Evolutionary conservation across 1,284 basidiomycete species (phyloP).

Genomic region (Coniophora puteana): DNA sequence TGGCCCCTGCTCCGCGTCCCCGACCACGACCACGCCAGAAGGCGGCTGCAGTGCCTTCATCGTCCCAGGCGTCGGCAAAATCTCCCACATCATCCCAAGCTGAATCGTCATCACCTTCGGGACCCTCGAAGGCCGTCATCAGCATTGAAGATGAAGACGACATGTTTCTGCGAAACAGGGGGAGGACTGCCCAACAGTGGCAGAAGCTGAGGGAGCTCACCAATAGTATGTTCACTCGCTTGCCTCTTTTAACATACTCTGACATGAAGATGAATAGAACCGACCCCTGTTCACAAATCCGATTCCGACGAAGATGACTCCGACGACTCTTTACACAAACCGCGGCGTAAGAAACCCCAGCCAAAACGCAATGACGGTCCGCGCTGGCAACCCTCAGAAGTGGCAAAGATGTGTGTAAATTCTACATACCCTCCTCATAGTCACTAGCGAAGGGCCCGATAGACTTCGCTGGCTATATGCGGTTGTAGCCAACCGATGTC

Average conservation of each 20-base stretch:
- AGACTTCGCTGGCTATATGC: too few relatives aligned
- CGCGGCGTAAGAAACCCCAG: constrained; percentile 34
- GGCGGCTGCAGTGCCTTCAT: constrained; percentile 17
- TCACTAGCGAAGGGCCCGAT: too few relatives aligned
- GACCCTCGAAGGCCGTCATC: constrained; percentile 12
- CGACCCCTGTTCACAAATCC: constrained; percentile 15
- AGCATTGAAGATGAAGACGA: constrained; percentile 53
- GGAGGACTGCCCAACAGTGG: constrained; percentile 52
- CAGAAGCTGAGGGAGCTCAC: constrained; percentile 48
- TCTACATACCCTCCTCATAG: not conserved
- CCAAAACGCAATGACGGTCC: constrained; percentile 27
- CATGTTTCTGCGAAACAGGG: constrained; percentile 60
- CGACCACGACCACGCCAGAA: constrained; percentile 43
- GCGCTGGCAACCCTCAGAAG: constrained; percentile 33
- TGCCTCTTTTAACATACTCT: not conserved
- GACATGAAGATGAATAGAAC: constrained; percentile 16
- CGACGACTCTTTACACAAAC: constrained; percentile 23
- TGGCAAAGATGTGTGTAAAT: constrained; percentile 22
- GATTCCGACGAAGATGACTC: constrained; percentile 13
- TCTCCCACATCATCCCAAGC: constrained; percentile 13
- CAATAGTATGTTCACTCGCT: constrained; percentile 38
- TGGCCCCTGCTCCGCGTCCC: constrained; percentile 49
- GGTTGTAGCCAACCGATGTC: too few relatives aligned
- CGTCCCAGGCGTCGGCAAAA: constrained; percentile 13
- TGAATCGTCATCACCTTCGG: constrained; percentile 16